Evolutionary conservation across 2,329 filamentous ascomycete genomes (phyloP), one percentile per base, ranked within the genome.

Genomic region (Penicillium sp.): DNA sequence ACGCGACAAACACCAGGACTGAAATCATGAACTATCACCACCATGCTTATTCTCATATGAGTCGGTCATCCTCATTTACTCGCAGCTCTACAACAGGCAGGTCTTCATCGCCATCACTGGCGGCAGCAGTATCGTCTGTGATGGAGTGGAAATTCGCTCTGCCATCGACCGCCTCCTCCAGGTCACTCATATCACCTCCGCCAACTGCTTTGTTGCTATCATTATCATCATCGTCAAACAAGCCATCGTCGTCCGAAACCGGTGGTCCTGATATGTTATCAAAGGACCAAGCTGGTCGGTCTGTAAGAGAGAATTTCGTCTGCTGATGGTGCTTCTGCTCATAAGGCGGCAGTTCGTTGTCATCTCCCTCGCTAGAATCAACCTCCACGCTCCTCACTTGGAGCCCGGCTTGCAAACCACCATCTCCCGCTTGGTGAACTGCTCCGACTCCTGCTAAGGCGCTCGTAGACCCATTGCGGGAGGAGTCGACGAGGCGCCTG

Each of bases 401-500:
- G 60, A 63, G 67, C 70, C 65, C 68, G 67, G 63, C 67, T 68
- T 69, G 78, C 74, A 75, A 81, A 81, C 83, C 82, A 85, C 70
- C 81, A 80, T 75, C 81, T 81, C 72, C 82, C 77, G 70, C 81
- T 80, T 70, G 86, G 84, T 74, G 86, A 88, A 74, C 84, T 86
- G 80, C 88, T 90, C 75, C 88, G 83, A 80, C 86, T 90, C 80
- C 85, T 82, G 73, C 81, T 82, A 83, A 90, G 83, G 83, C 88
- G 88, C 88, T 91, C 90, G 89, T 90, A 87, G 86, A 93, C 83
- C 90, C 90, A 93, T 79, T 86, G 81, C 79, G 87, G 86, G 87
- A 93, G 84, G 84, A 91, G 85, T 81, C 87, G 87, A 81, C 89
- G 88, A 91, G 89, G 83, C 88, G 87, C 85, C 79, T 85, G 77